These are phyloP conservation scores for Neurospora sp. DNA, from an alignment of 2,329 filamentous ascomycete species.

Conservation along the genomic window DNA sequence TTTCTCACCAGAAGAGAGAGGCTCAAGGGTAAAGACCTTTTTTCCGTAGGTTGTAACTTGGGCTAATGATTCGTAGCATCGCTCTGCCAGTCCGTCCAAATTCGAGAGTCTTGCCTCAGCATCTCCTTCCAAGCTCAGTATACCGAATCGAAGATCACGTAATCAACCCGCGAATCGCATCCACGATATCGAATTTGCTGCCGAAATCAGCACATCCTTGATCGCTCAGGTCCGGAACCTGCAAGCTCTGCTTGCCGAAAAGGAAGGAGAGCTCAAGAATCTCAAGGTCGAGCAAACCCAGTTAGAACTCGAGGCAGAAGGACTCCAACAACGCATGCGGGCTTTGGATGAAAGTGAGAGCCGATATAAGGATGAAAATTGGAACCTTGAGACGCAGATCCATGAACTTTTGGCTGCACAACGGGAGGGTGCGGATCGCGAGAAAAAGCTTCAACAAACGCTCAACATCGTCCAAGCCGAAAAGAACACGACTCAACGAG, in stretches of 20 bases:
- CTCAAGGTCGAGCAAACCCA: constrained; percentile 64
- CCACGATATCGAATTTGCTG: constrained; percentile 96
- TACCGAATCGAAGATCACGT: constrained; percentile 77
- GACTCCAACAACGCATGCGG: constrained; percentile 68
- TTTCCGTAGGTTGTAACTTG: background rate
- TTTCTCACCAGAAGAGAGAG: constrained; percentile 41
- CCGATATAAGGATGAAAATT: constrained; percentile 96
- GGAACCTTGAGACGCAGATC: constrained; percentile 87
- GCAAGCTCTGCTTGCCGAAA: constrained; percentile 74
- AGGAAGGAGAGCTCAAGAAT: constrained; percentile 74
- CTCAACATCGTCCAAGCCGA: constrained; percentile 62
- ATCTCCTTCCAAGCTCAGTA: constrained; percentile 81
- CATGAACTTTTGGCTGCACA: constrained; percentile 69
- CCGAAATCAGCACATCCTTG: constrained; percentile 90
- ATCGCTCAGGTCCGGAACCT: constrained; percentile 89
- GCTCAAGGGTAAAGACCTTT: constrained; percentile 35
- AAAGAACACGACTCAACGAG: constrained; percentile 68
- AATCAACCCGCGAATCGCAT: constrained; percentile 84
- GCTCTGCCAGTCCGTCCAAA: constrained; percentile 61
- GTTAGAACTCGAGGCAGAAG: constrained; percentile 74
- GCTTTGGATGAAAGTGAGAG: constrained; percentile 87
- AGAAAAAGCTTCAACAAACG: constrained; percentile 68
- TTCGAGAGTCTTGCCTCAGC: constrained; percentile 77
- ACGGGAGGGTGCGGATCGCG: constrained; percentile 69
- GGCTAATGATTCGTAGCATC: constrained; percentile 32